Evolutionary conservation across 2,329 filamentous ascomycete species (phyloP), one percentile per base, ranked within the genome.

Genomic region (Aspergillus sp.): DNA sequence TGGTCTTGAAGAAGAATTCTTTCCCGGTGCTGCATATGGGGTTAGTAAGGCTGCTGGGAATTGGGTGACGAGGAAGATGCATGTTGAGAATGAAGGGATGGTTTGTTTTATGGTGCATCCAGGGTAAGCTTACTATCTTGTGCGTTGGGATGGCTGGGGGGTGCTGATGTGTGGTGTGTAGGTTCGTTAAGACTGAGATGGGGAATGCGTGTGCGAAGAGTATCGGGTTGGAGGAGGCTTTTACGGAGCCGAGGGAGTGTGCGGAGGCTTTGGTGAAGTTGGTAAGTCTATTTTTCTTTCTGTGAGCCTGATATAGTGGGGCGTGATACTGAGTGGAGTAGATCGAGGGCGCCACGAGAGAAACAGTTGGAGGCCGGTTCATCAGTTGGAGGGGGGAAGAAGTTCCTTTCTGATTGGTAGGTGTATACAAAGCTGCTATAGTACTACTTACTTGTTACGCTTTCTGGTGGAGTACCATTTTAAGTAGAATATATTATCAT

Each of bases 21-120:
- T 55, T 6, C 53, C 53, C 8, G 53, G 53, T 2, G 53, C 21
- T 1, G 53, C 39, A 3, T 55, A 55, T 25, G 53, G 53, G 6
- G 21, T 21, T n/a, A 55, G 53, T 25, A 55, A 55, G 8, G 53
- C 53, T 15, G 53, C 25, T 4, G 39, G 10, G 23, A 55, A 55
- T 36, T 55, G 53, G 53, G 43, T 45, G 19, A 55, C 53, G 15
- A 23, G 53, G 17, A 55, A 55, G 25, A 55, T 55, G 41, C 53
- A 55, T 55, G 28, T 55, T 12, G 53, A 55, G 41, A 55, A 55
- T 38, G n/a, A 45, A 17, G 12, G 25, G 1, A 45, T 28, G 13
- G 53, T 55, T 43, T 45, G 53, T 32, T 55, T 47, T 47, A 47
- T 47, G 15, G 15, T 47, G 2, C 53, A 55, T 47, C 53, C 53